Conservation (phyloP, 768 basidiomycete genomes). For the Serendipita sp. region DNA sequence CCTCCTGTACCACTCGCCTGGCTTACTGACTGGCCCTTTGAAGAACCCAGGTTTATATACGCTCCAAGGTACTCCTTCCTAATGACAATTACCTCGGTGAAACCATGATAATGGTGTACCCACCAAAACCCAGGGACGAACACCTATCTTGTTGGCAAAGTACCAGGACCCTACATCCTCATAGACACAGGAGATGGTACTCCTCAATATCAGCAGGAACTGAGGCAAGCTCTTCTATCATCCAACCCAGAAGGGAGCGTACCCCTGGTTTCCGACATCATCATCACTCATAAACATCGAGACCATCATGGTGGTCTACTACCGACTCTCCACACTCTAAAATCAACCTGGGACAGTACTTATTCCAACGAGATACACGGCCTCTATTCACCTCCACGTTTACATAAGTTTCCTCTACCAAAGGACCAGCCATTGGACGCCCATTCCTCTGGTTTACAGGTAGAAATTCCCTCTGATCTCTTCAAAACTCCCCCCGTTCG, state of each 20-base stretch:
- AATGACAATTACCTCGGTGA: too few relatives aligned
- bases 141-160: conserved; percentile 66
- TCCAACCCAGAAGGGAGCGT: conserved; percentile 15
- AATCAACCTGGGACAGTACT: conserved; percentile 37
- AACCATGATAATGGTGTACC: not conserved
- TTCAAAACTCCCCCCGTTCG: conserved; percentile 28
- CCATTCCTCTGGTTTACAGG: not conserved
- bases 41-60: conserved; percentile 79
- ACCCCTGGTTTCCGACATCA: conserved; percentile 67
- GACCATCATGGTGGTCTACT: conserved; percentile 75
- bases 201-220: conserved; percentile 46
- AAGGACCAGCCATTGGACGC: conserved; percentile 12
- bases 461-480: conserved; percentile 25
- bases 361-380: conserved; percentile 20
- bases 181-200: conserved; percentile 72
- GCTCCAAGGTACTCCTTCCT: conserved; percentile 44
- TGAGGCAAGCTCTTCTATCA: conserved; percentile 41
- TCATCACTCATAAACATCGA: conserved; percentile 79
- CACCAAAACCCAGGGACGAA: conserved; percentile 48
- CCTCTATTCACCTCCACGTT: conserved; percentile 37
- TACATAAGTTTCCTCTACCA: conserved; percentile 54
- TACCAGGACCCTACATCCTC: conserved; percentile 46
- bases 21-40: not conserved
- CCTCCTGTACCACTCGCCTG: not conserved
- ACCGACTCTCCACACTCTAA: conserved; percentile 48